These are phyloP conservation scores for Tetracladium marchalianum DNA, from an alignment of 495 filamentous ascomycete species.

Conservation along the genomic window DNA sequence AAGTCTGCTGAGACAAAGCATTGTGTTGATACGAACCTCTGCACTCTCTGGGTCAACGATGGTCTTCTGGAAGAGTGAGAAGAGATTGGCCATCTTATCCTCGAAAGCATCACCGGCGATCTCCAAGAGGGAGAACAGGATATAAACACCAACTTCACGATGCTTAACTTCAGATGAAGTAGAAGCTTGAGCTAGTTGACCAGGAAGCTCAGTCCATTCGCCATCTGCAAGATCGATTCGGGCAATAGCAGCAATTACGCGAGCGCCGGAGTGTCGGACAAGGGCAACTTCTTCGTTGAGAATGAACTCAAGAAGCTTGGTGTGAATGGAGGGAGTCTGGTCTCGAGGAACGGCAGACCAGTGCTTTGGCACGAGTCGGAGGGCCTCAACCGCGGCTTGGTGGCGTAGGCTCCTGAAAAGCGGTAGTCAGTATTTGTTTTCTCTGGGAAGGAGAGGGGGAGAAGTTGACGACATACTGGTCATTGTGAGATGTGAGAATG, in stretches of 20 bases:
- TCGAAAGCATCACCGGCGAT: conserved; percentile 68
- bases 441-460: too few species aligned
- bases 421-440: too few species aligned
- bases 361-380: conserved; percentile 74
- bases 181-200: conserved; percentile 62
- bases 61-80: conserved; percentile 75
- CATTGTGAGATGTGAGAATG: conserved; percentile 64
- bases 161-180: conserved; percentile 61
- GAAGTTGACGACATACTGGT: conserved; percentile 40
- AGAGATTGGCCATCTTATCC: conserved; percentile 66
- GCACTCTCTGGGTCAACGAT: conserved; percentile 84
- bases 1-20: conserved; percentile 83
- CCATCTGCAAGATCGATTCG: conserved; percentile 77
- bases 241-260: conserved; percentile 79
- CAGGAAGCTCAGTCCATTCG: conserved; percentile 76
- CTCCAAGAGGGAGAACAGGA: conserved; percentile 86
- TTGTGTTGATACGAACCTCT: conserved; percentile 88
- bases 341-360: conserved; percentile 53
- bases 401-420: conserved; percentile 42
- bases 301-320: conserved; percentile 72
- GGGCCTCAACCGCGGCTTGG: conserved; percentile 79
- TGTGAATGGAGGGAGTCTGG: conserved; percentile 69
- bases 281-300: conserved; percentile 64
- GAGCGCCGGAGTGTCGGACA: conserved; percentile 76
- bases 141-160: conserved; percentile 84